Evolutionary conservation across 192 early-diverging fungal genomes (phyloP).

Genomic region (Umbelopsis isabellina): DNA sequence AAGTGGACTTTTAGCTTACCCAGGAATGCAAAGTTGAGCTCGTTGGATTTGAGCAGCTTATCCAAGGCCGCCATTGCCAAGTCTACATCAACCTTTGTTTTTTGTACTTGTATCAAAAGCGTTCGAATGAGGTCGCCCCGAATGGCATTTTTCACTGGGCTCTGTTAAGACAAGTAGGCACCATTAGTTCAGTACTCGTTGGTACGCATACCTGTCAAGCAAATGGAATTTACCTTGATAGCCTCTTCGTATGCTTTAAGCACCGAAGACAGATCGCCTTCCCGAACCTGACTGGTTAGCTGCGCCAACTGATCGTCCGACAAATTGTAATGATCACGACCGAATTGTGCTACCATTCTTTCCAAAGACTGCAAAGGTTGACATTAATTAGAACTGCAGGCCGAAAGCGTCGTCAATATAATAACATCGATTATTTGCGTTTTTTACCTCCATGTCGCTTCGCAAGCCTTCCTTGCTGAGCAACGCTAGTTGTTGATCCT

Average conservation of each 20-base stretch:
- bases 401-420: background rate
- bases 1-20: slow-evolving; percentile 33
- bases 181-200: background rate
- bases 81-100: slow-evolving; percentile 93
- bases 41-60: slow-evolving; percentile 91
- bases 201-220: background rate
- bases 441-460: slow-evolving; percentile 78
- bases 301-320: slow-evolving; percentile 52
- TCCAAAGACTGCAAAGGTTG: slow-evolving; percentile 66
- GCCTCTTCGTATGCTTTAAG: slow-evolving; percentile 79
- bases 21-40: slow-evolving; percentile 93
- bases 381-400: background rate
- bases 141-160: slow-evolving; percentile 49
- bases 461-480: slow-evolving; percentile 73
- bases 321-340: slow-evolving; percentile 47
- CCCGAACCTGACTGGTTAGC: slow-evolving; percentile 60
- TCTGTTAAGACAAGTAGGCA: slow-evolving; percentile 27
- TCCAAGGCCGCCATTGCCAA: slow-evolving; percentile 91
- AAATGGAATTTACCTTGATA: slow-evolving; percentile 54
- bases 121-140: slow-evolving; percentile 69
- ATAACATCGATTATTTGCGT: no score
- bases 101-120: slow-evolving; percentile 85
- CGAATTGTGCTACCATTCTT: slow-evolving; percentile 89
- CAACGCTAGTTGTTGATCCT: slow-evolving; percentile 75
- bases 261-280: slow-evolving; percentile 83